Conservation (phyloP, 2,329 filamentous ascomycete species). For the Pestalotiopsis sp. region DNA sequence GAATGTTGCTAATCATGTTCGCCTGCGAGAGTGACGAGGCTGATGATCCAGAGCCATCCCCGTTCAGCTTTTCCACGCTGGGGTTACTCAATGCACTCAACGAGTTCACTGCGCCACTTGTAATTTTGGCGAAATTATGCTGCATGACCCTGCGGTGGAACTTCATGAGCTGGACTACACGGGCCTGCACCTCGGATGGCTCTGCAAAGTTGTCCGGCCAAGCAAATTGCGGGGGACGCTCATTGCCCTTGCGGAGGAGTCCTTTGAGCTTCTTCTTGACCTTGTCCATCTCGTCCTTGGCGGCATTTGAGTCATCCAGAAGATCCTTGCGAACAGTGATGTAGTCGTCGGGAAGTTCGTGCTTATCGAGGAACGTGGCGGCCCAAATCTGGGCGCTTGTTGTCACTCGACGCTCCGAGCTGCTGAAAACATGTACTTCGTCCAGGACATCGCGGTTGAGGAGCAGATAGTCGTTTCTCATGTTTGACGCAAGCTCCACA, state of each 20-base stretch:
- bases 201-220: constrained; percentile 96
- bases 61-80: constrained; percentile 47
- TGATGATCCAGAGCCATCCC: constrained; percentile 45
- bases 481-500: constrained; percentile 91
- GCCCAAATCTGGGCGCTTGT: constrained; percentile 98
- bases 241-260: constrained; percentile 86
- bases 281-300: constrained; percentile 99
- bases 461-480: constrained; percentile 91
- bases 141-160: constrained; percentile 96
- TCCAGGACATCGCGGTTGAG: constrained; percentile 92
- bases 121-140: constrained; percentile 84
- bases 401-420: constrained; percentile 90
- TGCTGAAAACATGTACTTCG: constrained; percentile 93
- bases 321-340: constrained; percentile 93
- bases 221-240: constrained; percentile 93
- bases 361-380: constrained; percentile 82
- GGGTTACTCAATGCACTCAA: constrained; percentile 60
- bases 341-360: constrained; percentile 82
- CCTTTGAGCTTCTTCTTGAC: constrained; percentile 99
- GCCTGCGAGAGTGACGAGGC: constrained; percentile 60
- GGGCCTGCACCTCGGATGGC: constrained; percentile 87
- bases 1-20: constrained; percentile 71
- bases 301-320: constrained; percentile 95
- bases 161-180: constrained; percentile 95
- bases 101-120: constrained; percentile 66